Base-by-base conservation (phyloP, 164 flowering plant genomes). In the Vitis cinerea region DNA sequence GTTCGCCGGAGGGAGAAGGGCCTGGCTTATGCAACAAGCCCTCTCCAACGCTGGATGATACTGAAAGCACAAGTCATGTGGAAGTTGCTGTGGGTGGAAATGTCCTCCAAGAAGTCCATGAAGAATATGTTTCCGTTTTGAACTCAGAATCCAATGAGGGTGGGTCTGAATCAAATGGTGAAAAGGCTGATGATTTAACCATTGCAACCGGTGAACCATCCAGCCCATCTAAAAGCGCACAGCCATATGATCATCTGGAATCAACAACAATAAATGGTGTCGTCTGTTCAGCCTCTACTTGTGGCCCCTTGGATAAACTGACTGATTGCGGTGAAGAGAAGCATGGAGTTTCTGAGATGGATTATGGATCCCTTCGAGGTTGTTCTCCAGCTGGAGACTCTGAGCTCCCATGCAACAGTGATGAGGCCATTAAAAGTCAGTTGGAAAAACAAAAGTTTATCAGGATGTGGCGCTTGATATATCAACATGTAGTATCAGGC, bases 401-500 rank as follows among this genome's bases (percentile, higher is more conserved):
- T 5, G 13, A 59, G 54, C 56, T 30, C 2, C 16, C 53, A 47
- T 7, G 23, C 13, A 19, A 64, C 17, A 49, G 19, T 61, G 52
- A 65, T 69, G 63, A 2, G 29, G 59, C 65, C 8, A 2, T 60
- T 9, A 56, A 62, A 69, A 30, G 51, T 9, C 61, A 61, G 14
- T 49, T 47, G 69, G 82, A 70, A 64, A 75, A 80, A 51, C 75
- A 63, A 31, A 83, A 80, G 47, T 63, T 64, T 23, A 47, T 68
- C 31, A 74, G 67, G 48, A 74, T 83, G 80, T 86, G 93, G 90
- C 77, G 76, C 59, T 62, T 83, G 73, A 70, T 88, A 68, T 81
- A 80, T 79, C 83, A 80, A 59, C 80, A 82, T 68, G 74, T 82
- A 70, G 75, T 68, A 54, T 70, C 80, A 53, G 78, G 64, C 9